Evolutionary conservation across 2,329 filamentous ascomycete species (phyloP).

Genomic region (Rhinocladiella similis): DNA sequence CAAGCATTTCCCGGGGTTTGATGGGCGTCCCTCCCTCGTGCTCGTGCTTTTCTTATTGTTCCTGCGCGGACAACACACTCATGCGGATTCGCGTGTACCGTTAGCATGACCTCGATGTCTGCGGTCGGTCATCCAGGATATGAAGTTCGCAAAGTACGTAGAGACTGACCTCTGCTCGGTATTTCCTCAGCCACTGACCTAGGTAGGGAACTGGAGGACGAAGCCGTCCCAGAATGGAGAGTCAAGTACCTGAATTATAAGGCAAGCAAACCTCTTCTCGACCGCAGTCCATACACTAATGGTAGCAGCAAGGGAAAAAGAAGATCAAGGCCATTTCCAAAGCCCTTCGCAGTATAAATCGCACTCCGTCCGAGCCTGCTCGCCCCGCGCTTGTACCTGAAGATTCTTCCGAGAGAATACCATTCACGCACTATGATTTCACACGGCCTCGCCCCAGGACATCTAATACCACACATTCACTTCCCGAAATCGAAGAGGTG

Average conservation of each 20-base stretch:
- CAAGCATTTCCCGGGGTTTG: background rate
- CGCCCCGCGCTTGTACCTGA: constrained; percentile 14
- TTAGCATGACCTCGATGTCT: constrained; percentile 2
- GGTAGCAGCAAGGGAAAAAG: constrained; percentile 72
- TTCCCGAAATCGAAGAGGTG: constrained; percentile 18
- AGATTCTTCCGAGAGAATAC: constrained; percentile 17
- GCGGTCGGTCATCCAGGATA: constrained; percentile 29
- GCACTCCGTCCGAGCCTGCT: constrained; percentile 41
- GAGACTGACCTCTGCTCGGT: constrained; percentile 20
- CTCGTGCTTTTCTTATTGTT: background rate
- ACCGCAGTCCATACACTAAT: constrained; percentile 13
- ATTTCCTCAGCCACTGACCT: constrained; percentile 25
- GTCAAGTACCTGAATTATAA: constrained; percentile 95
- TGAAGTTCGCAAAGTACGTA: constrained; percentile 64
- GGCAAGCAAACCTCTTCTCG: constrained; percentile 36
- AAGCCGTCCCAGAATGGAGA: constrained; percentile 92
- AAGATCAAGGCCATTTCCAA: constrained; percentile 79
- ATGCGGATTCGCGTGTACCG: background rate
- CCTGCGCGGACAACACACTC: background rate
- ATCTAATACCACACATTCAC: constrained; percentile 4
- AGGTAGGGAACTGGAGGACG: constrained; percentile 73
- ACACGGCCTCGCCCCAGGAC: constrained; percentile 14
- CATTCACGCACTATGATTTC: constrained; percentile 31
- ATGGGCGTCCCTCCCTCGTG: background rate
- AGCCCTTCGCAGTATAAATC: constrained; percentile 64